Evolutionary conservation across 441 rosid species (phyloP).

Genomic region (Dalechampia spathulata): DNA sequence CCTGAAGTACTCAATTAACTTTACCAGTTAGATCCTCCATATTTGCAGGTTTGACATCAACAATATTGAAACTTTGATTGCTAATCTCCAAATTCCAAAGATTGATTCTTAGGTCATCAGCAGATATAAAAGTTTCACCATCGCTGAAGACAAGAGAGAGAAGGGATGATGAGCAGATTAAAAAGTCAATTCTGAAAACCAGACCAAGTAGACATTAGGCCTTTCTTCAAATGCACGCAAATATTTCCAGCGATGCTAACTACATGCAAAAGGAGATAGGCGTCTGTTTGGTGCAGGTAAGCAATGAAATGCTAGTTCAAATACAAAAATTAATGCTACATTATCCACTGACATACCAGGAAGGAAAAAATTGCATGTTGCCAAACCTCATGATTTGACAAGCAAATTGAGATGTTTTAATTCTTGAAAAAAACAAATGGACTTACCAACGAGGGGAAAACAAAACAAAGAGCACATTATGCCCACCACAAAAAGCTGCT

Average conservation of each 20-base stretch:
- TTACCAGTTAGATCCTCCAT: constrained; percentile 98
- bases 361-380: not conserved
- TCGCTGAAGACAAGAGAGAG: constrained; percentile 42
- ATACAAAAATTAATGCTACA: not conserved
- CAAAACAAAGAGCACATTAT: too few relatives aligned
- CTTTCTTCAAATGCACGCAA: not conserved
- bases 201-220: not conserved
- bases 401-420: too few relatives aligned
- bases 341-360: not conserved
- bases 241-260: not conserved
- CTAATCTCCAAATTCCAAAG: constrained; percentile 97
- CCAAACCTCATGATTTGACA: too few relatives aligned
- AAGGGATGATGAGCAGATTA: constrained; percentile 2
- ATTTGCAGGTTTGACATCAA: constrained; percentile 93
- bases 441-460: too few relatives aligned
- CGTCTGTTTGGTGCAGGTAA: not conserved
- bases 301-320: not conserved
- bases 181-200: not conserved
- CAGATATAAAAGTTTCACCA: constrained; percentile 96
- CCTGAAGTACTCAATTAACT: constrained; percentile 7
- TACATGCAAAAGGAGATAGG: not conserved
- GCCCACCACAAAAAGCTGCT: not conserved
- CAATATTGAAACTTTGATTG: constrained; percentile 92
- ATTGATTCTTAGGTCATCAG: constrained; percentile 93
- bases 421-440: too few relatives aligned